Evolutionary conservation across 345 rosid genomes (phyloP), one percentile per base, ranked within the genome.

Genomic region (Eucalyptus cloeziana): DNA sequence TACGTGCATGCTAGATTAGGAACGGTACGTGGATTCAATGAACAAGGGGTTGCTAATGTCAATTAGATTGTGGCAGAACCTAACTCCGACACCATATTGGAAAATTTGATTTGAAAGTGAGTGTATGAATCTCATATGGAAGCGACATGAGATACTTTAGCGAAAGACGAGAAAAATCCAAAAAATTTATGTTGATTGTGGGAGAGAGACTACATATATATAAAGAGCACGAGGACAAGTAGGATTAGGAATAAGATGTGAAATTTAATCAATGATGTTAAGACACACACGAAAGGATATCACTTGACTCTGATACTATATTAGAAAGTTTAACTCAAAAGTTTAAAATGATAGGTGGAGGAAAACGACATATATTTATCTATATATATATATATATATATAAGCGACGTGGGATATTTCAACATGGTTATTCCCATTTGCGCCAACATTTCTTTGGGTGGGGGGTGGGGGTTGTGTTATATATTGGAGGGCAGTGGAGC

Each of bases 211-310:
- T 13, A 60, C 69, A 27, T 60, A 14, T 60, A 60, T 6, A 56
- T 21, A 8, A 56, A 56, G 30, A 56, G 13, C 24, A 24, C 0
- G 2, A 24, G 30, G 13, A 25, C 0, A 24, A 56, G 3, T 1
- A 24, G 3, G 12, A 56, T 56, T 24, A 56, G 62, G 62, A 56
- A 56, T 56, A 3, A 5, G 62, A 56, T 5, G 6, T 24, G 30
- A 24, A 56, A 56, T 56, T 56, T 24, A 25, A 56, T 22, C 1
- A 56, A 62, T 2, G 16, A 62, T 1, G 8, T 13, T 30, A 30
- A 62, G 69, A 62, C 8, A 30, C 33, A 27, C 4, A 6, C 17
- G 15, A 30, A 62, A 62, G 4, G 17, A 62, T 62, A 62, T 6
- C 4, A 62, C 17, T 30, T 27, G 2, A 2, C 8, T 62, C 3